Base-by-base conservation (phyloP, 2,329 filamentous ascomycete genomes). In the Neopestalotiopsis sp. region DNA sequence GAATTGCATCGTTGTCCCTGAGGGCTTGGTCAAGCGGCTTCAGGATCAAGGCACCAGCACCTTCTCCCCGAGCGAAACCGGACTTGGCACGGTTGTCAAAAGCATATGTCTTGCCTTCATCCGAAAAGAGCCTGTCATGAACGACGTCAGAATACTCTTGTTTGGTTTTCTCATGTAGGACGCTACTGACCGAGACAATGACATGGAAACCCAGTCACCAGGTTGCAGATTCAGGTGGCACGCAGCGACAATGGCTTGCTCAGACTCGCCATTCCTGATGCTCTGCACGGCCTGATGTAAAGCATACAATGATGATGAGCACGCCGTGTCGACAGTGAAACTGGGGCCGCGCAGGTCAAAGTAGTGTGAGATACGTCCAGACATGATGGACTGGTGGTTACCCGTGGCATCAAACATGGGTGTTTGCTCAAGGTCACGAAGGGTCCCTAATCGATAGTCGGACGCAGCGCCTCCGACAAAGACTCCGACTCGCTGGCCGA, bases 261-360 rank as follows among this genome's bases (percentile, higher is more conserved):
- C 69, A 4, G 73, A 73, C 67, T 79, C 73, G 1, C 77, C 77
- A 7, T 66, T 62, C 1, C 76, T 74, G 1, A 81, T 71, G 12
- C 70, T 61, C 30, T 76, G 73, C 7, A 77, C 74, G 9, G 75
- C 79, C 20, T 74, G 72, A 61, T 81, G 79, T 1, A 80, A 58
- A 7, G 78, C 79, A 38, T 78, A 70, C 14, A 85, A 70, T 61
- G 78, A 80, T 0, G 81, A 81, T 1, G 82, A 84, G 65, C 84
- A 86, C 1, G 83, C 84, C 0, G 84, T 85, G 49, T 85, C 82
- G 17, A 86, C 77, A 0, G 81, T 83, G 73, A 84, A 78, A 1
- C 76, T 79, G 0, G 83, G 80, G 0, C 83, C 80, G 7, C 76
- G 72, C 74, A 77, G 77, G 69, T 80, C 75, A 69, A 81, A 83